Evolutionary conservation across 1,284 basidiomycete genomes (phyloP).

Genomic region (Leccinum variabile): DNA sequence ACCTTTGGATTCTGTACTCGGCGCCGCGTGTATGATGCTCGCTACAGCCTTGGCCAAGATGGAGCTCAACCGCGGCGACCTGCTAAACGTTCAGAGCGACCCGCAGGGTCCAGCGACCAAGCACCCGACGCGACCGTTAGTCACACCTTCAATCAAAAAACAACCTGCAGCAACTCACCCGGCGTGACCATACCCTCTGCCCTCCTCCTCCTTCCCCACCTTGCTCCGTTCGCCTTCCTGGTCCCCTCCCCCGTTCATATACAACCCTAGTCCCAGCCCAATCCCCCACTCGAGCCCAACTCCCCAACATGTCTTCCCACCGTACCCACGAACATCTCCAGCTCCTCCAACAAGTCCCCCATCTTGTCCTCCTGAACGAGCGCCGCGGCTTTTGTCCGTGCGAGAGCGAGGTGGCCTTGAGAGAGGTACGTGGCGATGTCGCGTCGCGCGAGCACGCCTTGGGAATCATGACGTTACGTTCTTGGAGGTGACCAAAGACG

Average conservation of each 20-base stretch:
- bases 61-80: constrained; percentile 42
- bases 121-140: constrained; percentile 11
- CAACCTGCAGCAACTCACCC: constrained; percentile 17
- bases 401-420: constrained; percentile 58
- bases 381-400: constrained; percentile 67
- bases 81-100: constrained; percentile 27
- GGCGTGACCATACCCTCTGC: background rate
- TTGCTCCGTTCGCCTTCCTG: background rate
- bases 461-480: constrained; percentile 64
- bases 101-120: constrained; percentile 3
- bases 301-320: constrained; percentile 59
- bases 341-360: constrained; percentile 58
- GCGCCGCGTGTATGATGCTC: constrained; percentile 63
- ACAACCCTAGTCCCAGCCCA: constrained; percentile 9
- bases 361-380: constrained; percentile 62
- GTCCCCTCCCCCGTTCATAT: background rate
- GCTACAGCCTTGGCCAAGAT: constrained; percentile 61
- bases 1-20: constrained; percentile 61
- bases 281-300: constrained; percentile 28
- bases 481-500: constrained; percentile 65
- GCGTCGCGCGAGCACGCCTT: constrained; percentile 56
- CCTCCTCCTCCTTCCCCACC: background rate
- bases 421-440: constrained; percentile 67
- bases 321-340: constrained; percentile 66
- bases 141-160: background rate